phyloP scores from a whole-genome alignment of 345 rosid genomes.

The Bruguiera parviflora region DNA sequence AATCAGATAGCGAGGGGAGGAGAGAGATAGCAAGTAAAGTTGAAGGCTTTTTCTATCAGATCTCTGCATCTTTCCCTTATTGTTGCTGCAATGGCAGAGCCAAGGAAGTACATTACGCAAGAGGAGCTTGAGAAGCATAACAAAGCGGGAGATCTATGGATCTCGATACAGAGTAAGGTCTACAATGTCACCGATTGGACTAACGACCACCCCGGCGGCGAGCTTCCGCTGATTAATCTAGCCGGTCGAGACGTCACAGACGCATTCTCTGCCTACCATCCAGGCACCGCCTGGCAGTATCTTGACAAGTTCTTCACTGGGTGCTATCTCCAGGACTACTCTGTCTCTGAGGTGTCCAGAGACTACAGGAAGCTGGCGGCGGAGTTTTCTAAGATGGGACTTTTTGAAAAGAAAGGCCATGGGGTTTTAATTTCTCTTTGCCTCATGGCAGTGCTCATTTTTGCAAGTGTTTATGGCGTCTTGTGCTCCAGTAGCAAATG shows the following conservation, averaged over 20 bases:
- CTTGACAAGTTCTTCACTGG: conserved; percentile 52
- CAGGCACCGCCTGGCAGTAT: conserved; percentile 42
- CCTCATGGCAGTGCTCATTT: conserved; percentile 28
- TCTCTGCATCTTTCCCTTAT: background rate
- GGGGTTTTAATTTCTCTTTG: conserved; percentile 18
- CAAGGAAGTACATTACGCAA: conserved; percentile 33
- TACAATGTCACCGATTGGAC: conserved; percentile 48
- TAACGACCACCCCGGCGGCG: conserved; percentile 47
- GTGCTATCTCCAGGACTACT: conserved; percentile 36
- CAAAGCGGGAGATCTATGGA: conserved; percentile 47
- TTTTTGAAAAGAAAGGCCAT: conserved; percentile 48
- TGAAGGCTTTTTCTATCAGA: background rate
- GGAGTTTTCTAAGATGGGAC: conserved; percentile 46
- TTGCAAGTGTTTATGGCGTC: conserved; percentile 35
- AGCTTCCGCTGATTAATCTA: conserved; percentile 36
- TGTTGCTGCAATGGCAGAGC: conserved; percentile 23
- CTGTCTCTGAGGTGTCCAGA: conserved; percentile 42
- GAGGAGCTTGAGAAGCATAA: conserved; percentile 40
- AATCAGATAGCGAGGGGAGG: no score
- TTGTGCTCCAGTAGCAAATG: conserved; percentile 25
- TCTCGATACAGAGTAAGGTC: conserved; percentile 52
- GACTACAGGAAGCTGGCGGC: conserved; percentile 42
- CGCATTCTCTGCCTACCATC: conserved; percentile 54
- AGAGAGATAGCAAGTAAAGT: no score
- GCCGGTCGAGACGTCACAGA: conserved; percentile 57